phyloP scores from a whole-genome alignment of 805 yeast genomes.

The Spathaspora arborariae region DNA sequence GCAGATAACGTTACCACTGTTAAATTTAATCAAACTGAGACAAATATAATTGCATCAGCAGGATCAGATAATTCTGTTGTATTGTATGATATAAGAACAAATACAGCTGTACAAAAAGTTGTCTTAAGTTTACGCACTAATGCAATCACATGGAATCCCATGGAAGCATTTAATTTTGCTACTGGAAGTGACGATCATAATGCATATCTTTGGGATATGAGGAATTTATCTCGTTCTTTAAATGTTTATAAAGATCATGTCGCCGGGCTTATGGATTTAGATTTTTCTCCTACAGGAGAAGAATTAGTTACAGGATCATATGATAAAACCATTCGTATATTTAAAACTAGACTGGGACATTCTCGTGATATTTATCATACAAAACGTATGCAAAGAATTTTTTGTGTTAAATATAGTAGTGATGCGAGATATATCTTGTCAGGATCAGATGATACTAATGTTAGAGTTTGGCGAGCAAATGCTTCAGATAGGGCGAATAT shows the following conservation, averaged over 20 bases:
- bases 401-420: constrained; percentile 78
- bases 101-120: constrained; percentile 88
- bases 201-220: constrained; percentile 92
- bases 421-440: constrained; percentile 83
- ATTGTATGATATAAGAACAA: constrained; percentile 84
- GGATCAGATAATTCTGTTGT: constrained; percentile 85
- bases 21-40: constrained; percentile 85
- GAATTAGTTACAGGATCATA: constrained; percentile 94
- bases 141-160: constrained; percentile 92
- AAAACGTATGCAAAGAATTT: constrained; percentile 94
- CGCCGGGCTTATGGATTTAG: constrained; percentile 91
- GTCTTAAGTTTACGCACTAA: constrained; percentile 81
- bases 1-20: constrained; percentile 85
- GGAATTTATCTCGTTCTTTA: constrained; percentile 76
- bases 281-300: constrained; percentile 95
- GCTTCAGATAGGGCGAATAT: constrained; percentile 83
- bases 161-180: constrained; percentile 93
- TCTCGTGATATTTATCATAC: constrained; percentile 95
- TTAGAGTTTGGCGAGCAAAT: constrained; percentile 86
- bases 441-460: constrained; percentile 96
- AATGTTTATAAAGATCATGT: constrained; percentile 94
- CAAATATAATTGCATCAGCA: constrained; percentile 82
- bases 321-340: constrained; percentile 88
- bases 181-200: constrained; percentile 94
- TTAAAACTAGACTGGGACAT: constrained; percentile 75